phyloP scores from a whole-genome alignment of 352 stramenopile species.

The Pythium sp. region DNA sequence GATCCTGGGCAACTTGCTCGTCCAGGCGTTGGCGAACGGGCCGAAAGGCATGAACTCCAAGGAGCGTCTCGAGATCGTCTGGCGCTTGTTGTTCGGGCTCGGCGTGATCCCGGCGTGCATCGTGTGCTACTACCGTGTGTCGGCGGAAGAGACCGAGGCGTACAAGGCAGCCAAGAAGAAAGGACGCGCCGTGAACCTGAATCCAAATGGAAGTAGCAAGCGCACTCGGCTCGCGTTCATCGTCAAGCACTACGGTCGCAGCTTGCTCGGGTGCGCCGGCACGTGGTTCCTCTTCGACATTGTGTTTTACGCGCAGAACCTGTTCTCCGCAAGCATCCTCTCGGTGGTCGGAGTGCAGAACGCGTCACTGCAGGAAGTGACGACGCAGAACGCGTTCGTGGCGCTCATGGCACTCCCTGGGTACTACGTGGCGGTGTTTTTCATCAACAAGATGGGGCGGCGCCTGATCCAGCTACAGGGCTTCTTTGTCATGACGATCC shows the following conservation, averaged over 20 bases:
- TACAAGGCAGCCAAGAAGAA: conserved; percentile 30
- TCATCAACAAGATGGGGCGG: conserved; percentile 69
- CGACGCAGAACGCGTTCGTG: conserved; percentile 55
- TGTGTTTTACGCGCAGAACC: conserved; percentile 75
- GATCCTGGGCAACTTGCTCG: conserved; percentile 61
- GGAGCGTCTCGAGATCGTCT: conserved; percentile 54
- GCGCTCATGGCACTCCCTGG: conserved; percentile 74
- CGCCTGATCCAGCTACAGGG: conserved; percentile 75
- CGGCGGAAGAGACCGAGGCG: conserved; percentile 54
- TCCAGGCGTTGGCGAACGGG: conserved; percentile 41
- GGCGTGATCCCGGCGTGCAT: conserved; percentile 55
- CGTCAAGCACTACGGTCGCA: conserved; percentile 41
- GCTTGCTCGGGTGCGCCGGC: conserved; percentile 62
- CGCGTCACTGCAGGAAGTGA: conserved; percentile 47
- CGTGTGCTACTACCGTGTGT: conserved; percentile 67
- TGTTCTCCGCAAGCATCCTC: conserved; percentile 75
- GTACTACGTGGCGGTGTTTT: conserved; percentile 76
- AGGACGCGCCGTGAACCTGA: neutral
- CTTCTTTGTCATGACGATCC: conserved; percentile 62
- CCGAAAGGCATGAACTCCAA: conserved; percentile 34
- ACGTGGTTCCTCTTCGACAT: conserved; percentile 89
- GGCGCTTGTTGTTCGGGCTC: conserved; percentile 62
- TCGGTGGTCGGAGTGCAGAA: conserved; percentile 52
- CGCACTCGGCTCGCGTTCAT: conserved; percentile 36
- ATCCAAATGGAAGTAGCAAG: neutral